These are phyloP conservation scores for Ophiostoma pallidulum DNA, from an alignment of 2,329 filamentous ascomycete genomes.

Conservation along the genomic window DNA sequence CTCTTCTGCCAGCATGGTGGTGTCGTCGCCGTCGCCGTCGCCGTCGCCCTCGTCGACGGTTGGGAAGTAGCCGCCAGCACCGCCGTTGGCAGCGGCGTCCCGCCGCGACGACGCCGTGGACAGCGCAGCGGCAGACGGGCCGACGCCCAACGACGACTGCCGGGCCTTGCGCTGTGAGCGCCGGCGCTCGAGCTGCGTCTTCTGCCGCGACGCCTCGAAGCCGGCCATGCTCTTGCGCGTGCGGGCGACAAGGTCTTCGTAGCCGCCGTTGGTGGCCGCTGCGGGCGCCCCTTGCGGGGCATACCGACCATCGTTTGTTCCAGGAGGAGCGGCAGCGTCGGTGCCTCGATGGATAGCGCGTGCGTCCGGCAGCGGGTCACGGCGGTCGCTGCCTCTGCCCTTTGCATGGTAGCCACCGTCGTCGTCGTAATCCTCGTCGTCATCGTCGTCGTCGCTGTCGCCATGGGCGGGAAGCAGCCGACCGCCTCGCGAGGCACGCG, in stretches of 20 bases:
- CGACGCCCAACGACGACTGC: conserved; percentile 3
- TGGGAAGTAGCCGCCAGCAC: conserved; percentile 39
- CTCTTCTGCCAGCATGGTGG: conserved; percentile 52
- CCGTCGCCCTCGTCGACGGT: conserved; percentile 34
- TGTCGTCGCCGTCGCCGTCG: conserved; percentile 33
- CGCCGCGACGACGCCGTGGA: conserved; percentile 18
- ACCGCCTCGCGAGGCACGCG: conserved; percentile 39
- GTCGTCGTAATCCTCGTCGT: conserved; percentile 12
- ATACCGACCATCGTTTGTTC: background rate
- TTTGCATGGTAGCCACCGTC: too few relatives aligned
- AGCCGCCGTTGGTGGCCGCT: conserved; percentile 19
- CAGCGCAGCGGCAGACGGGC: background rate
- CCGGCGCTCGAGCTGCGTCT: conserved; percentile 48
- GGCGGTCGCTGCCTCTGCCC: too few relatives aligned
- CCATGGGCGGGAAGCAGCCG: conserved; percentile 3
- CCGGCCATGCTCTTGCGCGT: conserved; percentile 54
- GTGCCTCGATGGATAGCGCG: conserved; percentile 10
- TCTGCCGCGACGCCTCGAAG: conserved; percentile 51
- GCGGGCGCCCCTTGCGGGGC: conserved; percentile 9
- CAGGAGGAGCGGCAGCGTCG: conserved; percentile 21
- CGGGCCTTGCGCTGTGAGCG: conserved; percentile 36
- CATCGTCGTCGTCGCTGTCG: conserved; percentile 18
- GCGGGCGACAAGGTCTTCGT: conserved; percentile 45
- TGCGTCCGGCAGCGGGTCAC: conserved; percentile 5
- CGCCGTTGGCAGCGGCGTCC: conserved; percentile 21